These are phyloP conservation scores for Penicillium sp. DNA, from an alignment of 2,329 filamentous ascomycete species.

Conservation along the genomic window DNA sequence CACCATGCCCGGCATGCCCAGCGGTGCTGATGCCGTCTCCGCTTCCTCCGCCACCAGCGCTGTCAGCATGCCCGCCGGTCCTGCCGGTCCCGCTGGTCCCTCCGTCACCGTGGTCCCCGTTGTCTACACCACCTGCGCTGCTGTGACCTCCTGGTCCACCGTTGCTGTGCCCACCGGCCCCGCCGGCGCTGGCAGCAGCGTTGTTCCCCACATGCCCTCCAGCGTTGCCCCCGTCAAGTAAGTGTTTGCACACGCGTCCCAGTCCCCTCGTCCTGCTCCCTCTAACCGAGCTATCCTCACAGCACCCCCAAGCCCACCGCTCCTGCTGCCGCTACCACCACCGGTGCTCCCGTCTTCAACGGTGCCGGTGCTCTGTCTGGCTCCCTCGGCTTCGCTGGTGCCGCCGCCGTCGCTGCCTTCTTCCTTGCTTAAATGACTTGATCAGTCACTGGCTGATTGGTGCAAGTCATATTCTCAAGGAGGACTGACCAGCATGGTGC, in stretches of 20 bases:
- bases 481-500: not conserved
- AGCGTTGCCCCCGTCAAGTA: conserved; percentile 11
- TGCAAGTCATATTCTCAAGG: conserved; percentile 2
- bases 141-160: conserved; percentile 26
- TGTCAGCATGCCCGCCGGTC: not conserved
- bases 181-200: conserved; percentile 11
- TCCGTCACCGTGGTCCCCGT: conserved; percentile 16
- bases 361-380: conserved; percentile 24
- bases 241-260: not conserved
- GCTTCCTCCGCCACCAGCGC: not conserved
- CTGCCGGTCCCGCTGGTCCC: conserved; percentile 10
- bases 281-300: not conserved
- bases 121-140: conserved; percentile 26
- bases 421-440: conserved; percentile 28
- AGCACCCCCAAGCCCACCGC: conserved; percentile 6
- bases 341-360: conserved; percentile 20
- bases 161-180: conserved; percentile 5
- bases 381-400: conserved; percentile 28
- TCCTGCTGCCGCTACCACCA: conserved; percentile 11
- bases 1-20: conserved; percentile 13
- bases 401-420: conserved; percentile 26
- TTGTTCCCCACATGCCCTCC: conserved; percentile 16
- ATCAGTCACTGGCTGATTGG: conserved; percentile 11
- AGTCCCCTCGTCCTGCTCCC: not conserved
- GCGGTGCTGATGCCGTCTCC: conserved; percentile 10